phyloP scores from a whole-genome alignment of 352 stramenopile species.

The Aphanomyces stellatus region DNA sequence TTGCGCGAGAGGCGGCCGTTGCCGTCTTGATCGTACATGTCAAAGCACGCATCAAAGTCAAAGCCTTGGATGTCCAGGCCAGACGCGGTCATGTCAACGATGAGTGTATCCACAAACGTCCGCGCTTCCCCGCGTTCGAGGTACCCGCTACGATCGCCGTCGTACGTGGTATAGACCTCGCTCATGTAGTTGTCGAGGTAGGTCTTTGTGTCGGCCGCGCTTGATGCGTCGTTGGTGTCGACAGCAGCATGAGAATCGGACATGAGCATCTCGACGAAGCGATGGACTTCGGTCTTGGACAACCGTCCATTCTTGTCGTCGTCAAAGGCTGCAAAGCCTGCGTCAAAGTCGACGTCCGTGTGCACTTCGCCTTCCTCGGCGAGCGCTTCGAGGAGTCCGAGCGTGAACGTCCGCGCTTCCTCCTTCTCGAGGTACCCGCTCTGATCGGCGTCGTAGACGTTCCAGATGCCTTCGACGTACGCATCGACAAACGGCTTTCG shows the following conservation, averaged over 20 bases:
- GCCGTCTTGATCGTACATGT: conserved; percentile 11
- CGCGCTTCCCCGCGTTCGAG: conserved; percentile 12
- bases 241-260: no score
- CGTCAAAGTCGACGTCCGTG: conserved; percentile 6
- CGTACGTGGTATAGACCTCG: conserved; percentile 8
- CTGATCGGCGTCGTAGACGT: conserved; percentile 6
- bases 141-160: conserved; percentile 15
- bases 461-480: conserved; percentile 13
- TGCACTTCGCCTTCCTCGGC: background rate
- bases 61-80: conserved; percentile 1
- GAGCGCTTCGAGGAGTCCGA: background rate
- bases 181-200: conserved; percentile 8
- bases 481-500: conserved; percentile 9
- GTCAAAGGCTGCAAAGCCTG: conserved; percentile 11
- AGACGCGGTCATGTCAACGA: conserved; percentile 1
- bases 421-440: conserved; percentile 14
- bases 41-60: conserved; percentile 20
- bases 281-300: background rate
- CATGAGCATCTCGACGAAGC: conserved; percentile 16
- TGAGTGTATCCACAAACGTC: conserved; percentile 11
- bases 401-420: conserved; percentile 7
- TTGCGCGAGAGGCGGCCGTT: conserved; percentile 8
- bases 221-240: background rate
- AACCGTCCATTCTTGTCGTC: conserved; percentile 2
- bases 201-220: background rate